Percentiles rank a stretch among this genome's conserved stretches.
phyloP scores from a whole-genome alignment of 2,329 filamentous ascomycete species.

The Coniochaeta ligniaria region DNA sequence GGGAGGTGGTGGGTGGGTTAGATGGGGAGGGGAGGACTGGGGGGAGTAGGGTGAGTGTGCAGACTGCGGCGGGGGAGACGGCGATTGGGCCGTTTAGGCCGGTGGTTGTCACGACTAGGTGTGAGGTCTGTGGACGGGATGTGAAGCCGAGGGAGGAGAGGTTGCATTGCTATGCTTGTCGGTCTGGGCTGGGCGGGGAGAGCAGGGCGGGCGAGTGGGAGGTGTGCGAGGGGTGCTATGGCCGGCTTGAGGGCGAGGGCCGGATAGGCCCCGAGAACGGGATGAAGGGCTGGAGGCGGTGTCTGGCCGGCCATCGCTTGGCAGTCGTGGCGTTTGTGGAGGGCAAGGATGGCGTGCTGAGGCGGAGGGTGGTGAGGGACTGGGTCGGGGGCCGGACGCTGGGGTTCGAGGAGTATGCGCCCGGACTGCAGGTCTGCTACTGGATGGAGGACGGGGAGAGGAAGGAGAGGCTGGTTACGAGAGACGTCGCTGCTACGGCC shows the following conservation, averaged over 20 bases:
- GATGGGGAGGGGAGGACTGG: neutral
- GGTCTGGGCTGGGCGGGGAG: no score
- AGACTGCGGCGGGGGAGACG: neutral
- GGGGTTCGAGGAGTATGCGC: constrained; percentile 45
- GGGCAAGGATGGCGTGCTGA: constrained; percentile 46
- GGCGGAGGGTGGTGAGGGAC: constrained; percentile 62
- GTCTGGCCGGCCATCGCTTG: constrained; percentile 74
- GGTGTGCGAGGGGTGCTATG: constrained; percentile 74
- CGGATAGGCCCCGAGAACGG: constrained; percentile 72
- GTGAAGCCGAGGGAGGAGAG: constrained; percentile 65
- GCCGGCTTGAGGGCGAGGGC: constrained; percentile 52
- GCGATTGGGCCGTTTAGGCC: constrained; percentile 47
- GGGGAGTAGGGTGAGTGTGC: neutral
- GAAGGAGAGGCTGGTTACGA: constrained; percentile 40
- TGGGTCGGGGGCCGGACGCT: constrained; percentile 71
- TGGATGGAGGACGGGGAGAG: constrained; percentile 34
- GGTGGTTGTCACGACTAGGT: constrained; percentile 66
- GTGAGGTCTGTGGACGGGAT: constrained; percentile 67
- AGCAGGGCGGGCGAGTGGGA: constrained; percentile 68
- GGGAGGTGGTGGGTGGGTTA: neutral
- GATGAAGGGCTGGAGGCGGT: constrained; percentile 74
- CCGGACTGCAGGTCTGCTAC: constrained; percentile 40
- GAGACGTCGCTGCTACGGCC: constrained; percentile 37
- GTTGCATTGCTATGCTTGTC: constrained; percentile 73
- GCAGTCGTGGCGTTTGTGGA: constrained; percentile 70